Base-by-base conservation (phyloP, 768 basidiomycete genomes). In the Auriculariales sp. region DNA sequence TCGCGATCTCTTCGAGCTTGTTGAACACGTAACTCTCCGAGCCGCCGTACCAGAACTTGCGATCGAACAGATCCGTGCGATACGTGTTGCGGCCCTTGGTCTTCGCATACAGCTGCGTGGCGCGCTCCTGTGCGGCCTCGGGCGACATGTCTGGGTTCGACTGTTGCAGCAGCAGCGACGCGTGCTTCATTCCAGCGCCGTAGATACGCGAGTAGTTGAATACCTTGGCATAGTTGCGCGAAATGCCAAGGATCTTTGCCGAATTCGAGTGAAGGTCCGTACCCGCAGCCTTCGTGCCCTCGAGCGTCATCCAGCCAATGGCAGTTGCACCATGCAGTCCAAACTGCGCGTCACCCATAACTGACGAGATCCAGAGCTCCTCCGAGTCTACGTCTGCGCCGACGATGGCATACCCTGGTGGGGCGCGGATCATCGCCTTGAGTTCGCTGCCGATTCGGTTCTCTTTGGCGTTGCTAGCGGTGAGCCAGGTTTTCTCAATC, bases 151-250 rank as follows among this genome's bases (percentile, higher is more conserved):
- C 73, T 1, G 89, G 71, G 56, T 84, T 94, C 12, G 83, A 76
- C 62, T 98, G 93, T 39, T 90, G 68, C 3, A 99, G 72, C 1
- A 98, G 74, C 9, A 91, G 75, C 4, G 90, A 70, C 2, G 93
- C 95, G 57, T 99, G 92, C 51, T 83, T 82, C 80, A 91, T 88
- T 4, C 93, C 95, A 1, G 94, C 94, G n/a, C 94, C 93, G 58
- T 98, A 98, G 56, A 99, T 95, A 30, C 94, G 80, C 36, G 94
- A 95, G 59, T 98, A 99, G 61, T 99, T 99, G 77, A 99, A 99
- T 30, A 93, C 89, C 63, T 99, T 98, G 28, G 95, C 94, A 56
- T 87, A 82, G 59, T 98, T 91, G 28, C 94, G 78, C 33, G 90
- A 87, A 55, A 93, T 93, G 15, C 88, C 87, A 32, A 98, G 70